These are phyloP conservation scores for Pseudonectria foliicola DNA, from an alignment of 2,329 filamentous ascomycete genomes.

Conservation along the genomic window DNA sequence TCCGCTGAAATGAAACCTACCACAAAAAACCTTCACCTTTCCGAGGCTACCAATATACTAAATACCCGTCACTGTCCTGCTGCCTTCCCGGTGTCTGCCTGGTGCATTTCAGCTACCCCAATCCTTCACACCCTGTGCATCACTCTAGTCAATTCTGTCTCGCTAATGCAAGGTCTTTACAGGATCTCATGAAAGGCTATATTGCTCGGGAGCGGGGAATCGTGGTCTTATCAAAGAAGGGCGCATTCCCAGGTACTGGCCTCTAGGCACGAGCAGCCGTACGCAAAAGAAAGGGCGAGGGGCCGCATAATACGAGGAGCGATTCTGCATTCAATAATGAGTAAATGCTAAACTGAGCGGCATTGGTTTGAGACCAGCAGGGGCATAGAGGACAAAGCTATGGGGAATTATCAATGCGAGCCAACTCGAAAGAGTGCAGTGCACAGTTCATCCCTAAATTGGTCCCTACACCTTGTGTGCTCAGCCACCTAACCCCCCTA, in stretches of 20 bases:
- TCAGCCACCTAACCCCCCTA: conserved; percentile 12
- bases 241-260: conserved; percentile 88
- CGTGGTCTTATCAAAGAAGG: conserved; percentile 86
- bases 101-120: conserved; percentile 12
- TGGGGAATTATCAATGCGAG: too few species aligned
- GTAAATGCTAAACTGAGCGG: too few species aligned
- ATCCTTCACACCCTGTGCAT: conserved; percentile 9
- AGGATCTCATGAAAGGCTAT: conserved; percentile 97
- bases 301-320: conserved; percentile 8
- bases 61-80: conserved; percentile 18
- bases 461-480: conserved; percentile 3
- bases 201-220: conserved; percentile 86
- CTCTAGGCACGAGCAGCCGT: conserved; percentile 31
- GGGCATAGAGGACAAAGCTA: too few species aligned
- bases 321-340: neutral
- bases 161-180: conserved; percentile 22
- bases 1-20: neutral
- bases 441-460: conserved; percentile 7
- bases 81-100: conserved; percentile 18
- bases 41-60: conserved; percentile 17
- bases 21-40: conserved; percentile 4
- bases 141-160: conserved; percentile 23
- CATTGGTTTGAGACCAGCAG: too few species aligned
- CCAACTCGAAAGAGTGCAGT: neutral
- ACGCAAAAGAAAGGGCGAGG: conserved; percentile 1